Percentiles rank a stretch among this genome's conserved stretches.
These are phyloP conservation scores for Annulohypoxylon bovei DNA, from an alignment of 495 filamentous ascomycete genomes.

Conservation along the genomic window DNA sequence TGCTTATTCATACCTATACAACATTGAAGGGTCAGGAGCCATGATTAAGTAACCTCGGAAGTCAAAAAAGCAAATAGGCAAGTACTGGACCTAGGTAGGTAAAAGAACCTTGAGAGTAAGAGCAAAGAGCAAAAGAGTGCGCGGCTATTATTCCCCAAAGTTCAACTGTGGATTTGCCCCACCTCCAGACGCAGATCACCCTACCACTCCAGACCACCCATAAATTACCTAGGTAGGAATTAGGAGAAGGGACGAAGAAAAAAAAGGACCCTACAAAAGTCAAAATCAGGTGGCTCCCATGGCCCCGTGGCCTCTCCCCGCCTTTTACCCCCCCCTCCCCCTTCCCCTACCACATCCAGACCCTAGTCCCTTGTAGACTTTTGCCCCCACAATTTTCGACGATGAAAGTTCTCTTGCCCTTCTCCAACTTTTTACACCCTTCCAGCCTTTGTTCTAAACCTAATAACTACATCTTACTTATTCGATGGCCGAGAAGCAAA, in stretches of 20 bases:
- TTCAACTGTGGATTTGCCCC: slow-evolving; percentile 1
- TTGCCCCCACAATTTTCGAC: slow-evolving; percentile 43
- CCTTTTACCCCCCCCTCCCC: slow-evolving; percentile 2
- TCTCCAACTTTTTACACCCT: slow-evolving; percentile 37
- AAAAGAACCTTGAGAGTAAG: neutral
- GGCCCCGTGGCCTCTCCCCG: slow-evolving; percentile 37
- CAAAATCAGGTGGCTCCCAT: slow-evolving; percentile 39
- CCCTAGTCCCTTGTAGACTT: slow-evolving; percentile 21
- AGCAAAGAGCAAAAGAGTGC: neutral
- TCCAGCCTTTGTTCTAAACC: slow-evolving; percentile 34
- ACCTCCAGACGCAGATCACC: slow-evolving; percentile 10
- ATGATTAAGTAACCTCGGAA: neutral
- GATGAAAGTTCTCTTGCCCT: slow-evolving; percentile 42
- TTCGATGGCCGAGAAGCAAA: slow-evolving; percentile 48
- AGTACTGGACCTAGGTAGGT: neutral
- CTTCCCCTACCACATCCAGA: neutral
- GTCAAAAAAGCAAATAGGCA: neutral
- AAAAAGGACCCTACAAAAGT: slow-evolving; percentile 4
- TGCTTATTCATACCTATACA: neutral
- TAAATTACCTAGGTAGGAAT: slow-evolving; percentile 12
- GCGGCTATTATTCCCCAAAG: slow-evolving; percentile 9
- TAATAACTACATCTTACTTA: slow-evolving; percentile 27
- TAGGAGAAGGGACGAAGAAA: neutral
- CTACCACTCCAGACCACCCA: neutral
- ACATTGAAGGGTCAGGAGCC: neutral